Base-by-base conservation (phyloP, 306 rosid genomes). In the Dryas drummondii region DNA sequence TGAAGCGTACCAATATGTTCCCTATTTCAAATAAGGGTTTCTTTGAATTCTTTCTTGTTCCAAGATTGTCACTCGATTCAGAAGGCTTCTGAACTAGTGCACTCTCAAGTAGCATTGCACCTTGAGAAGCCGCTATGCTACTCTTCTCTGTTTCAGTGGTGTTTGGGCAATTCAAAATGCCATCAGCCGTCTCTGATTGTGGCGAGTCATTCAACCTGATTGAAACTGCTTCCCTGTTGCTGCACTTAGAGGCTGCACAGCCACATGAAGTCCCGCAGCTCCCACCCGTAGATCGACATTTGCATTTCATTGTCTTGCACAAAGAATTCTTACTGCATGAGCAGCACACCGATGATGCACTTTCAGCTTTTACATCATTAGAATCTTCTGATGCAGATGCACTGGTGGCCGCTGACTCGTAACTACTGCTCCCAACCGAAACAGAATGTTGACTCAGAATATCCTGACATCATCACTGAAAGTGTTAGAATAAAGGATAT, bases 301-400 rank as follows among this genome's bases (percentile, higher is more conserved):
- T 53, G 82, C 99, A 94, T 80, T 94, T 92, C 45, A 75, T 82
- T 15, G 99, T 94, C 86, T 92, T 94, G 84, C 99, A 94, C 84
- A 87, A 74, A 19, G 97, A 90, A 60, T 71, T 85, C 84, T 84
- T 94, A 68, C 93, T 81, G 81, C 99, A 94, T 5, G 93, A 87
- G 74, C 99, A 94, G 84, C 97, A 94, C n/a, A 76, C 40, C 67
- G 76, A 84, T 27, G 80, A 82, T 59, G 74, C 73, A 14, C 65
- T 32, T 85, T 76, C 82, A 83, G 75, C 78, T 73, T 45, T 73
- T 70, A 42, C 73, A 59, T 7, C 82, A 57, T 78, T 76, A 37
- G 77, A 78, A 66, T 74, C 76, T 56, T 78, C 81, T 56, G 78
- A 80, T 79, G 78, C 88, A 9, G 91, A 82, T 50, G 86, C 68